Evolutionary conservation across 2,329 filamentous ascomycete species (phyloP), one percentile per base, ranked within the genome.

Genomic region (Myriosclerotinia curreyana): DNA sequence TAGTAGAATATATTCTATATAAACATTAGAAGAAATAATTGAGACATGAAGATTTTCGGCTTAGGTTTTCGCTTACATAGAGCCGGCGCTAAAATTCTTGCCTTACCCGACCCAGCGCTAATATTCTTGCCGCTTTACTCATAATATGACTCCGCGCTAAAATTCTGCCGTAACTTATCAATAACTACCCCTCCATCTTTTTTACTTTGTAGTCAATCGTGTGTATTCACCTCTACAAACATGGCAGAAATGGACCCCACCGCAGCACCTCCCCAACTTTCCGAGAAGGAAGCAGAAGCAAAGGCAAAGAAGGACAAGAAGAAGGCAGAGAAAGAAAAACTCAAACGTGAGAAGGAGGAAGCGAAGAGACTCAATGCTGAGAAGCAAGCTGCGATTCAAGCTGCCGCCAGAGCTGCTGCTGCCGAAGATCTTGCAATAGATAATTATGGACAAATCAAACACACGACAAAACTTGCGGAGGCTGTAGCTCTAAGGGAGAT

Each of bases 321-420:
- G 77, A 91, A 87, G 17, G 79, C 89, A 69, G 96, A 96, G 81
- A 96, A 96, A 81, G 87, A 90, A 53, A 89, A 90, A 71, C 83
- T 83, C 67, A 96, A 96, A 79, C 91, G 93, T 36, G 92, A 92
- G 79, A 93, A 94, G 76, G 93, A 96, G 78, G 90, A 89, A 15
- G 83, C 86, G 75, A 96, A 96, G 78, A 89, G 89, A 72, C 75
- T 84, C 75, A 79, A 86, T 77, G 82, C 85, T 62, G 89, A 87
- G n/a, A 89, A 91, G 70, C 87, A 89, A 73, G 89, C 90, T 74
- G 89, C 89, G 66, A 85, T 85, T 51, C 84, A 86, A 65, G 86
- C 87, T 67, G 87, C 86, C 42, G 83, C 85, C 42, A 83, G 88
- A 66, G 86, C 86, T 61, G 85, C 84, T 69, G 80, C 81, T 53